Evolutionary conservation across 306 rosid genomes (phyloP).

Genomic region (Medicago ruthenica): DNA sequence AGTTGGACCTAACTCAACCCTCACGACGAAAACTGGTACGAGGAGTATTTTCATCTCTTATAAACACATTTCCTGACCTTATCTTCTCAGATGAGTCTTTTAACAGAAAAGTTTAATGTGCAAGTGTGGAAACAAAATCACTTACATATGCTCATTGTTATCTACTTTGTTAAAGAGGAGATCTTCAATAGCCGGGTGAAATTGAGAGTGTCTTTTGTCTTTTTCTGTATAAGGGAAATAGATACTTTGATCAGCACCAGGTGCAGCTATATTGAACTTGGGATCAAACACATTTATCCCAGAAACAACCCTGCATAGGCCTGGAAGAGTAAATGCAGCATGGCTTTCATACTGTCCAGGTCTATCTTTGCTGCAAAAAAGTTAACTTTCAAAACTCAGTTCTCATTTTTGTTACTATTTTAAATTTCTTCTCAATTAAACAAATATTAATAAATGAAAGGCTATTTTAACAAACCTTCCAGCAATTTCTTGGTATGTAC

Average conservation of each 20-base stretch:
- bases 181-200: slow-evolving; percentile 78
- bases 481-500: slow-evolving; percentile 94
- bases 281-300: slow-evolving; percentile 94
- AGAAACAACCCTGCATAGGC: slow-evolving; percentile 90
- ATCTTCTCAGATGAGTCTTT: too few relatives aligned
- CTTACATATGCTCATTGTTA: slow-evolving; percentile 79
- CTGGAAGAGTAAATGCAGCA: slow-evolving; percentile 86
- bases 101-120: not conserved
- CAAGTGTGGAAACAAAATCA: slow-evolving; percentile 9
- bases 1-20: too few relatives aligned
- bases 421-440: not conserved
- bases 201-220: slow-evolving; percentile 59
- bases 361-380: slow-evolving; percentile 74
- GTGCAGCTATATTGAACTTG: slow-evolving; percentile 91
- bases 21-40: too few relatives aligned
- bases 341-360: slow-evolving; percentile 96
- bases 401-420: not conserved
- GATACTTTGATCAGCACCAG: slow-evolving; percentile 86
- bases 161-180: slow-evolving; percentile 68
- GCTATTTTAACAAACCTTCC: slow-evolving; percentile 71
- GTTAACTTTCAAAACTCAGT: slow-evolving; percentile 38
- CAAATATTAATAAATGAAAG: not conserved
- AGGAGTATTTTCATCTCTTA: too few relatives aligned
- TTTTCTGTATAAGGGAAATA: slow-evolving; percentile 73
- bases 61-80: too few relatives aligned